These are phyloP conservation scores for Russula sp. DNA, from an alignment of 768 basidiomycete species.

Conservation along the genomic window DNA sequence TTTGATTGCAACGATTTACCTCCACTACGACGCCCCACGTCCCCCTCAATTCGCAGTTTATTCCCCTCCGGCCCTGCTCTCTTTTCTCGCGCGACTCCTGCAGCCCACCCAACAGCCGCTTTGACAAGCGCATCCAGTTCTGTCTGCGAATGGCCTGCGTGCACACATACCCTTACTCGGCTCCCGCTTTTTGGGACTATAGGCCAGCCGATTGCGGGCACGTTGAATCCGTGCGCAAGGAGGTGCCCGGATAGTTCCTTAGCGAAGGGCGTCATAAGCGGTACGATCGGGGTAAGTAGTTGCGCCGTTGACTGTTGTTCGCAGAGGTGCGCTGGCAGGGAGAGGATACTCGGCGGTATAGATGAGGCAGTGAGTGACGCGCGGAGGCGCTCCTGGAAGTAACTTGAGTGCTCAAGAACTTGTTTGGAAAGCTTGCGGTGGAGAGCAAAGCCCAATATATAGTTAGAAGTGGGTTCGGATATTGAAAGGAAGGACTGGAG, in stretches of 20 bases:
- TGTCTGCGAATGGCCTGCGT: constrained; percentile 59
- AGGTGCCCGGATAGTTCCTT: constrained; percentile 67
- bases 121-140: constrained; percentile 54
- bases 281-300: constrained; percentile 82
- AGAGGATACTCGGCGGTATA: constrained; percentile 29
- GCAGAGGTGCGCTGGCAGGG: too few species aligned
- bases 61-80: background rate
- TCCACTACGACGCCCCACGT: background rate
- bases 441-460: too few species aligned
- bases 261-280: constrained; percentile 57
- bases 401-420: constrained; percentile 10
- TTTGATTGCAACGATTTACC: background rate
- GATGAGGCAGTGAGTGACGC: constrained; percentile 24
- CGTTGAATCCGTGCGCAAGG: constrained; percentile 43
- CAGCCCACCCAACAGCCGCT: constrained; percentile 44
- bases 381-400: constrained; percentile 32
- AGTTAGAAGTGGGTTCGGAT: too few species aligned
- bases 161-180: constrained; percentile 81
- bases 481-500: background rate
- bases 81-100: background rate
- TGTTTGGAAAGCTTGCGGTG: background rate
- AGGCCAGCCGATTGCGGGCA: constrained; percentile 74
- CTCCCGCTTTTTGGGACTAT: constrained; percentile 84
- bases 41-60: background rate
- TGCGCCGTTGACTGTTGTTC: too few species aligned